phyloP scores from a whole-genome alignment of 768 basidiomycete genomes.

The Pseudohyphozyma bogoriensis region DNA sequence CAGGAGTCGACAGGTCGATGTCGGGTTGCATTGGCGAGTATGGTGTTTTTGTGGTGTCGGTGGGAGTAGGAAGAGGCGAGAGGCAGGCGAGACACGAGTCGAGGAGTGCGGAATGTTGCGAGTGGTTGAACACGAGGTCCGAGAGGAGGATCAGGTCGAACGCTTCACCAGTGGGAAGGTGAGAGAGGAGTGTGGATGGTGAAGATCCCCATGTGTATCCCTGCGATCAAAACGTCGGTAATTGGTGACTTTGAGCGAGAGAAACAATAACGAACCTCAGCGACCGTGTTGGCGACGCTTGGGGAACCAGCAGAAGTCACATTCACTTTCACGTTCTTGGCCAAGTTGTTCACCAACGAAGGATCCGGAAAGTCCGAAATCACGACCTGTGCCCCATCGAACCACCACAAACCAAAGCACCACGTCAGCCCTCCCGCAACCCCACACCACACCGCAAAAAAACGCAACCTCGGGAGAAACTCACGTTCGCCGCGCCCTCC shows the following conservation, averaged over 20 bases:
- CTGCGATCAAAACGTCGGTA: conserved; percentile 35
- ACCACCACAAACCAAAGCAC: background rate
- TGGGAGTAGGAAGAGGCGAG: background rate
- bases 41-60: background rate
- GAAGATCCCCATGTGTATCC: conserved; percentile 77
- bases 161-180: conserved; percentile 8
- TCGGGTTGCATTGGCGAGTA: background rate
- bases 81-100: conserved; percentile 48
- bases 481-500: conserved; percentile 60
- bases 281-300: conserved; percentile 2
- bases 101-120: conserved; percentile 73
- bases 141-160: conserved; percentile 82
- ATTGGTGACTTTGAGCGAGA: conserved; percentile 29
- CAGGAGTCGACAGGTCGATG: conserved; percentile 3
- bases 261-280: conserved; percentile 6
- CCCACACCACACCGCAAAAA: background rate
- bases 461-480: conserved; percentile 17
- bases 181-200: conserved; percentile 44
- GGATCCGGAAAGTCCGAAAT: conserved; percentile 88
- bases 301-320: conserved; percentile 28
- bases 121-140: conserved; percentile 54
- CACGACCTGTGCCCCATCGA: conserved; percentile 51
- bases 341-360: conserved; percentile 62
- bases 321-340: conserved; percentile 57
- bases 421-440: background rate